Base-by-base conservation (phyloP, 441 rosid genomes). In the Sinapis alba region DNA sequence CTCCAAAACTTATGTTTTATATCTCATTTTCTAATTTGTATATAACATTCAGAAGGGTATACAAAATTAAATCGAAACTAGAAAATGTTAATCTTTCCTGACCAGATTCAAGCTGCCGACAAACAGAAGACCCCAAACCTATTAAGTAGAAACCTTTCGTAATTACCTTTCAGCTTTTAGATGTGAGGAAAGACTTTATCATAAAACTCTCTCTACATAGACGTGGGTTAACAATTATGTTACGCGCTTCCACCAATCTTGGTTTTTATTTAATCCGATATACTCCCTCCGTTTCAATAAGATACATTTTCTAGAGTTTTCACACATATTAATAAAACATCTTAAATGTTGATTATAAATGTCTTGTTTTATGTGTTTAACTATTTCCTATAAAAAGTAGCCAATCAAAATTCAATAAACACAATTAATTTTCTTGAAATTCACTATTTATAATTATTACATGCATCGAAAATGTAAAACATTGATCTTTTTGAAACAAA, bases 181-280 rank as follows among this genome's bases (percentile, higher is more conserved):
- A 61, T 61, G 57, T n/a, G 69, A 51, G 12, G 69, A 50, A 68
- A 75, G 78, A 59, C 30, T 41, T 28, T 43, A 74, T 59, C 18
- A 36, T 18, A 11, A 59, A 47, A 60, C 27, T 0, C 2, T 18
- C n/a, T 67, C 9, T 16, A 30, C 11, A 30, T 28, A 67, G 65
- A 62, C 70, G 74, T 75, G 74, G 60, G 38, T 59, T 38, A 69
- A 20, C 60, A 61, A 54, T 9, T 19, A 54, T 27, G 21, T 51
- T 6, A 54, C 57, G 70, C 59, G 65, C 60, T 62, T 69, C 70
- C 79, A 41, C 74, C 50, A 62, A 68, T 68, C 74, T 60, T 20
- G 10, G n/a, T 36, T 59, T 9, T 20, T 32, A 12, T 68, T 32
- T 18, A 58, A 65, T 43, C 30, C 19, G 20, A 67, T 51, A 51